Conservation (phyloP, 2,329 filamentous ascomycete genomes). For the Colletotrichum lindemuthianum region DNA sequence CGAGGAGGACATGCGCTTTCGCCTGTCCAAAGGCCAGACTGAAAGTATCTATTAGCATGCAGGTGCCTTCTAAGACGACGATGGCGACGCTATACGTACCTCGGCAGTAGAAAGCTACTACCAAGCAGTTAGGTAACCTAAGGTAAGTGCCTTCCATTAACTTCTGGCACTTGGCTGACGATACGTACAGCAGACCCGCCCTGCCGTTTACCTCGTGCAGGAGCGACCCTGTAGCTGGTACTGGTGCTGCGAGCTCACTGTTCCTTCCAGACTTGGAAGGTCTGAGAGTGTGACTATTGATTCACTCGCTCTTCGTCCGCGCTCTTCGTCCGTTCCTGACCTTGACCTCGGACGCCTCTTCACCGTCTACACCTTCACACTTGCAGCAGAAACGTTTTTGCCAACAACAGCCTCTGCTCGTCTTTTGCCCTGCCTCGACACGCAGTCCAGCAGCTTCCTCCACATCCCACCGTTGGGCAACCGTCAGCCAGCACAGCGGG, state of each 20-base stretch:
- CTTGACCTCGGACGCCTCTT: too few species aligned
- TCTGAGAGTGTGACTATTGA: too few species aligned
- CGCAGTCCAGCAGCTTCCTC: not conserved
- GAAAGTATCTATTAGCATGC: not conserved
- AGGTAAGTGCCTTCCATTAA: too few species aligned
- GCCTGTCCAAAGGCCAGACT: not conserved
- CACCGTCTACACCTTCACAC: too few species aligned
- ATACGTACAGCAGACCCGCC: conserved; percentile 8
- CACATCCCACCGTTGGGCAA: conserved; percentile 14
- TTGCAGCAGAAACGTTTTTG: too few species aligned
- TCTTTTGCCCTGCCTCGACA: not conserved
- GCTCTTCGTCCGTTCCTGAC: too few species aligned
- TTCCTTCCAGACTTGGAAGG: too few species aligned
- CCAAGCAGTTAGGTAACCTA: not conserved
- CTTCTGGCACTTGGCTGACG: conserved; percentile 15
- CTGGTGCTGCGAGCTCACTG: too few species aligned
- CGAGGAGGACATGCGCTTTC: not conserved
- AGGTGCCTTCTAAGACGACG: too few species aligned
- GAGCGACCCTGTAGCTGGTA: not conserved
- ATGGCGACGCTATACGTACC: not conserved
- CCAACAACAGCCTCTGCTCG: not conserved
- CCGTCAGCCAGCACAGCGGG: not conserved
- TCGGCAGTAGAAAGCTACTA: not conserved
- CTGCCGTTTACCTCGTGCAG: conserved; percentile 5
- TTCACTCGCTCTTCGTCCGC: too few species aligned